phyloP scores from a whole-genome alignment of 2,329 filamentous ascomycete genomes.

The Cryphonectria carpinicola region DNA sequence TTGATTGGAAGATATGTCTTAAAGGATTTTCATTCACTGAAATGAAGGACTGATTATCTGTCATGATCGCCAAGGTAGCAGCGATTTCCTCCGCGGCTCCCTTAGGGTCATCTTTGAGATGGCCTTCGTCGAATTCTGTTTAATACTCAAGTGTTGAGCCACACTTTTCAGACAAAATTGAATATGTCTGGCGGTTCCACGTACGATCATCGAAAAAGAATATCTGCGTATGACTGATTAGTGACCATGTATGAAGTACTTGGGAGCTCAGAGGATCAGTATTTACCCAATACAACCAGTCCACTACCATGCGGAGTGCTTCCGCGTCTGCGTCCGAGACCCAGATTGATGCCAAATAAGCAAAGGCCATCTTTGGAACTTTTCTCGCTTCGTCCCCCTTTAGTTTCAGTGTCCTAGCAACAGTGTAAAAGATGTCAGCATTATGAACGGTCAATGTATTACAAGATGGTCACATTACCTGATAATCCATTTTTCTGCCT shows the following conservation, averaged over 20 bases:
- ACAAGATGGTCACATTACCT: neutral
- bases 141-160: neutral
- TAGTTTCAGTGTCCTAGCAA: neutral
- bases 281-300: constrained; percentile 30
- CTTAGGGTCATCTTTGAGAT: neutral
- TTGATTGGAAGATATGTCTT: neutral
- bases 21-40: neutral
- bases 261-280: constrained; percentile 8
- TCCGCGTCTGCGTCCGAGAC: constrained; percentile 2
- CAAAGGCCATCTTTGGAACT: neutral
- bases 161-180: neutral
- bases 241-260: neutral
- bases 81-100: neutral
- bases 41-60: neutral
- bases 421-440: neutral
- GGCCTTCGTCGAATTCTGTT: neutral
- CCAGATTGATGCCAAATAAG: neutral
- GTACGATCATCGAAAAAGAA: neutral
- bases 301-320: constrained; percentile 7
- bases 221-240: neutral
- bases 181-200: neutral
- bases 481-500: neutral
- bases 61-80: neutral
- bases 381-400: neutral
- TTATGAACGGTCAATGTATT: neutral